These are phyloP conservation scores for Eucalyptus sp. DNA, from an alignment of 345 rosid genomes.

Conservation along the genomic window DNA sequence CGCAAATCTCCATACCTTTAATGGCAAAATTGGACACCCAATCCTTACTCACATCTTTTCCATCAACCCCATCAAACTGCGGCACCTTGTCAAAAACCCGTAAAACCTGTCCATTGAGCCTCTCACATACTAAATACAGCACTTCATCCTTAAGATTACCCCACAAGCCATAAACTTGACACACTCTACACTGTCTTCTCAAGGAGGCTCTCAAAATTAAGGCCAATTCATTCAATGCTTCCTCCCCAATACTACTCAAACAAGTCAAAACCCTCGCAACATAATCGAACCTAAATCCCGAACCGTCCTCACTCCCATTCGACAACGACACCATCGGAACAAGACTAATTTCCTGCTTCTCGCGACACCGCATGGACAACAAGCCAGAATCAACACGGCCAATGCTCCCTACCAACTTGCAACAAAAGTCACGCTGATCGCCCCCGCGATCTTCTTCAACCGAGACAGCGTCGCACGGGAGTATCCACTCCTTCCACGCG, in stretches of 20 bases:
- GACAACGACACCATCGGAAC: slow-evolving; percentile 29
- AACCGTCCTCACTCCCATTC: background rate
- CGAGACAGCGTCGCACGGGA: slow-evolving; percentile 27
- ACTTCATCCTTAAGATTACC: slow-evolving; percentile 44
- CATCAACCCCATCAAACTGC: background rate
- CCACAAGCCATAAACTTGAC: slow-evolving; percentile 65
- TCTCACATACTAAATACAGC: slow-evolving; percentile 58
- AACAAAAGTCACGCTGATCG: background rate
- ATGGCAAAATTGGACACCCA: slow-evolving; percentile 35
- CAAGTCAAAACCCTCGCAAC: slow-evolving; percentile 32
- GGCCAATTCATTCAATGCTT: slow-evolving; percentile 30
- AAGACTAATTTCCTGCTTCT: slow-evolving; percentile 29
- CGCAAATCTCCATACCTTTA: slow-evolving; percentile 65
- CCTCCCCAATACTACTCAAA: slow-evolving; percentile 42
- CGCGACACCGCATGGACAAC: background rate
- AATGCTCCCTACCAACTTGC: background rate
- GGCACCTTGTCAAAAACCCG: background rate
- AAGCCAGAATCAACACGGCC: background rate
- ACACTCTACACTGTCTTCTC: slow-evolving; percentile 12
- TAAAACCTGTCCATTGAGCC: slow-evolving; percentile 1
- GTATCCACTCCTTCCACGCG: slow-evolving; percentile 51
- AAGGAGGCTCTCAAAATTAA: slow-evolving; percentile 13
- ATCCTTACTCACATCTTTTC: slow-evolving; percentile 12
- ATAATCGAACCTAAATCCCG: slow-evolving; percentile 40
- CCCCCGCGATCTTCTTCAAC: background rate